Conservation (phyloP, 148 eudicot species). For the Rhododendron williamsianum region DNA sequence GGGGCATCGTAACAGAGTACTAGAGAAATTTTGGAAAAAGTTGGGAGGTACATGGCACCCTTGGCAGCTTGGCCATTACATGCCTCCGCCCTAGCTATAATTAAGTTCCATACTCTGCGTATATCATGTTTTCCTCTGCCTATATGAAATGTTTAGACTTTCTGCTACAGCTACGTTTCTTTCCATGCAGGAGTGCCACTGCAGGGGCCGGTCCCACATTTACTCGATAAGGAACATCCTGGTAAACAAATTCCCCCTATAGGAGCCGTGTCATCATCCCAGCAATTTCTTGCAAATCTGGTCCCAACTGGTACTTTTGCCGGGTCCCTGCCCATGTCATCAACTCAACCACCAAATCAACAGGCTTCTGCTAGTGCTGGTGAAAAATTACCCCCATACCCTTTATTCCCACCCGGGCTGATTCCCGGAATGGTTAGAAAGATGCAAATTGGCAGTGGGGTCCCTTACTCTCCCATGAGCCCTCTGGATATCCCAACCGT, state of each 20-base stretch:
- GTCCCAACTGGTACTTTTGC: slow-evolving; percentile 38
- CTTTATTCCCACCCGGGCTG: slow-evolving; percentile 94
- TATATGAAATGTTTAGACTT: background rate
- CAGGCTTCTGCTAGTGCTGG: slow-evolving; percentile 32
- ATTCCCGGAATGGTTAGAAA: slow-evolving; percentile 95
- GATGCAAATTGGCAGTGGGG: slow-evolving; percentile 95
- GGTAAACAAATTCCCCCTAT: slow-evolving; percentile 48
- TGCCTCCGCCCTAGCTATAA: background rate
- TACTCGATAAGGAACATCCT: slow-evolving; percentile 43
- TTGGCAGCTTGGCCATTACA: background rate
- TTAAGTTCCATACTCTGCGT: background rate
- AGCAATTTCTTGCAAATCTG: slow-evolving; percentile 46
- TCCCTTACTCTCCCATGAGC: slow-evolving; percentile 96
- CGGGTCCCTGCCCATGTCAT: slow-evolving; percentile 43
- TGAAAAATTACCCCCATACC: slow-evolving; percentile 79
- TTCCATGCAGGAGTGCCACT: slow-evolving; percentile 36
- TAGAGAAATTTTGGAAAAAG: background rate
- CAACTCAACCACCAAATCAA: slow-evolving; percentile 46
- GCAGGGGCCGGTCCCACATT: slow-evolving; percentile 26
- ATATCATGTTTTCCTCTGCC: background rate
- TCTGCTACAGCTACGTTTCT: background rate
- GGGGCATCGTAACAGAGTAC: background rate
- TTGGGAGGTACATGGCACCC: background rate
- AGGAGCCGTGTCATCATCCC: slow-evolving; percentile 43
- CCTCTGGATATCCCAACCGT: slow-evolving; percentile 91